Base-by-base conservation (phyloP, 2,329 filamentous ascomycete species). In the Penicillium glabrum region DNA sequence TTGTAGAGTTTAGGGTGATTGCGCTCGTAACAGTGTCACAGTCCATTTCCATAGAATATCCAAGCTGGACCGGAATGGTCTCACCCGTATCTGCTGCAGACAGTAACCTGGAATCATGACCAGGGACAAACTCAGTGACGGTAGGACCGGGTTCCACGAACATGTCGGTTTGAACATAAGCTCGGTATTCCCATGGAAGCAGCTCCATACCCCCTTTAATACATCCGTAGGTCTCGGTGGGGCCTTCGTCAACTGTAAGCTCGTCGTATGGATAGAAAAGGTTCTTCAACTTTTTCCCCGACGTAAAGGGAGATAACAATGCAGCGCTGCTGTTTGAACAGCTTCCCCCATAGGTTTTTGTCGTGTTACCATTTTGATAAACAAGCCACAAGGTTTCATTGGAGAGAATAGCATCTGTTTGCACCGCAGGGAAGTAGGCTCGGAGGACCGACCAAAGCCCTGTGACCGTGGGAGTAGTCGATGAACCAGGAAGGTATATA, bases 261-360 rank as follows among this genome's bases (percentile, higher is more conserved):
- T 84, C 79, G 24, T 86, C 83, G 62, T 83, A 85, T 0, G 85
- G 85, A 64, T 82, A 83, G 67, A 89, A 86, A 11, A 89, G 67
- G 63, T 87, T 87, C 66, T 82, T 84, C 59, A 89, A 85, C 1
- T 77, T 82, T 1, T 79, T 82, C 10, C 79, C 81, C 2, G 71
- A 67, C 13, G 77, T 73, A 56, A 85, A 89, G 0, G 86, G 83
- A 10, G 85, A 74, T 35, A 87, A 73, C 35, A 88, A 76, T 2
- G 82, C 82, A 3, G 72, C 70, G n/a, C 72, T 67, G 23, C 73
- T 72, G 27, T 78, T 72, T n/a, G 67, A 72, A 69, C 86, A 88
- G 63, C 87, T 79, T 54, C 86, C 87, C 1, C 72, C 72, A 65
- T 86, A 89, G 5, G 77, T 78, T 8, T 75, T 76, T 0, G 80